Conservation (phyloP, 2,329 filamentous ascomycete species). For the Sordariomycetes sp. region DNA sequence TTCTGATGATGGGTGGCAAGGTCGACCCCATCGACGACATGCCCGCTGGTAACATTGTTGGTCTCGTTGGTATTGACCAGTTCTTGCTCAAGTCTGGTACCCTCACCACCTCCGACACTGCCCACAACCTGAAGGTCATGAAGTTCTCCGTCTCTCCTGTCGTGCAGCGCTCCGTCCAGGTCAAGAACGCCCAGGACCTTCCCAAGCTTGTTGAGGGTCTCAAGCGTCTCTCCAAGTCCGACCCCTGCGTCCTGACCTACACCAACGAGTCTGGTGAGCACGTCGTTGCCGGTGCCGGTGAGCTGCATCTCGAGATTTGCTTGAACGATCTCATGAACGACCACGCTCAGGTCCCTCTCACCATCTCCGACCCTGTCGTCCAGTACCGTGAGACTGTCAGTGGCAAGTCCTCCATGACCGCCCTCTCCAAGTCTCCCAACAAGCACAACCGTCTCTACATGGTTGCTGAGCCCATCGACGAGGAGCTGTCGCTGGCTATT, state of each 20-base stretch:
- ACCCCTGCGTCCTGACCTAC: constrained; percentile 90
- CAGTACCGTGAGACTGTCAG: constrained; percentile 96
- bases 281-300: constrained; percentile 97
- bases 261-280: constrained; percentile 95
- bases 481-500: constrained; percentile 87
- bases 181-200: constrained; percentile 99
- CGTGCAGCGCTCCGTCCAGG: constrained; percentile 96
- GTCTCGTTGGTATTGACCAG: constrained; percentile 98
- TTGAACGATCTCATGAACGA: constrained; percentile 99
- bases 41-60: constrained; percentile 98
- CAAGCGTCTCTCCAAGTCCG: constrained; percentile 99
- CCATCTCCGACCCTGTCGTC: constrained; percentile 96
- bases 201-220: constrained; percentile 99
- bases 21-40: constrained; percentile 98
- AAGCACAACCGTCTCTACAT: constrained; percentile 99
- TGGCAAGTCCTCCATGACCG: constrained; percentile 81
- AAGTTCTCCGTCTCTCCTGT: constrained; percentile 99
- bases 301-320: constrained; percentile 99
- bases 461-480: constrained; percentile 78
- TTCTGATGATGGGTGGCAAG: constrained; percentile 99
- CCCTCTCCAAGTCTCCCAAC: constrained; percentile 99
- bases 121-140: constrained; percentile 99
- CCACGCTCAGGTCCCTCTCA: constrained; percentile 96
- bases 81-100: constrained; percentile 99
- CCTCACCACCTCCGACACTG: constrained; percentile 90